Evolutionary conservation across 768 basidiomycete species (phyloP).

Genomic region (Mycena polygramma): DNA sequence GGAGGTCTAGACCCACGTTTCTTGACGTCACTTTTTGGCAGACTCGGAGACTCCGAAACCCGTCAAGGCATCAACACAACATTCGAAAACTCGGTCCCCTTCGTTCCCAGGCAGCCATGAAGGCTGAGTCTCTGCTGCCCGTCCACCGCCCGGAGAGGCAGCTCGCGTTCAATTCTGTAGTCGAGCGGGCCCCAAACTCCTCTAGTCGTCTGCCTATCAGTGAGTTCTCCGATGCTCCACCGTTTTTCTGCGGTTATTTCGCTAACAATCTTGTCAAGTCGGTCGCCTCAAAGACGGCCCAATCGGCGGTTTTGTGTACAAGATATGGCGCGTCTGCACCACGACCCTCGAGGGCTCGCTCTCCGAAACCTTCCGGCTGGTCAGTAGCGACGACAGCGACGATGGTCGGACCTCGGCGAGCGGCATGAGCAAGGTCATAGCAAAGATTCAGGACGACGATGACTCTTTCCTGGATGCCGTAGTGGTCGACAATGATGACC

Average conservation of each 20-base stretch:
- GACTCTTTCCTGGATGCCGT: constrained; percentile 40
- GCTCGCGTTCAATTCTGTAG: constrained; percentile 31
- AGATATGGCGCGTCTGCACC: constrained; percentile 36
- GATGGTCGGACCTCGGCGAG: constrained; percentile 27
- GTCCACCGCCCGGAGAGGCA: constrained; percentile 26
- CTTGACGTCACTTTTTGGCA: too few species aligned
- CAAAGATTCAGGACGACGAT: constrained; percentile 4
- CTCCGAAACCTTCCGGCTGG: constrained; percentile 37
- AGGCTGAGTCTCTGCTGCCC: constrained; percentile 19
- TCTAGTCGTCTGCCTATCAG: constrained; percentile 11
- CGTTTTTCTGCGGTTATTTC: neutral
- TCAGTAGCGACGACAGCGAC: neutral
- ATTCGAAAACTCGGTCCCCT: too few species aligned
- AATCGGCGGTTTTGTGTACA: neutral
- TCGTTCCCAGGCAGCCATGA: constrained; percentile 1
- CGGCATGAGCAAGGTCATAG: constrained; percentile 11
- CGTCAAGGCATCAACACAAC: too few species aligned
- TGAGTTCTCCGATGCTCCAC: constrained; percentile 8
- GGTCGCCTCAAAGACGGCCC: constrained; percentile 17
- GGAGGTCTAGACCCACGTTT: too few species aligned
- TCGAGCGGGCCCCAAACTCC: constrained; percentile 17
- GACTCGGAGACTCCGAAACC: too few species aligned
- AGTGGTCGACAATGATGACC: constrained; percentile 39
- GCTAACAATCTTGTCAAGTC: neutral
- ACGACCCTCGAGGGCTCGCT: constrained; percentile 32